A percentile compares a stretch with the other conserved stretches of the same genome.
phyloP scores from a whole-genome alignment of 768 basidiomycete genomes.

The Pluteus cervinus region DNA sequence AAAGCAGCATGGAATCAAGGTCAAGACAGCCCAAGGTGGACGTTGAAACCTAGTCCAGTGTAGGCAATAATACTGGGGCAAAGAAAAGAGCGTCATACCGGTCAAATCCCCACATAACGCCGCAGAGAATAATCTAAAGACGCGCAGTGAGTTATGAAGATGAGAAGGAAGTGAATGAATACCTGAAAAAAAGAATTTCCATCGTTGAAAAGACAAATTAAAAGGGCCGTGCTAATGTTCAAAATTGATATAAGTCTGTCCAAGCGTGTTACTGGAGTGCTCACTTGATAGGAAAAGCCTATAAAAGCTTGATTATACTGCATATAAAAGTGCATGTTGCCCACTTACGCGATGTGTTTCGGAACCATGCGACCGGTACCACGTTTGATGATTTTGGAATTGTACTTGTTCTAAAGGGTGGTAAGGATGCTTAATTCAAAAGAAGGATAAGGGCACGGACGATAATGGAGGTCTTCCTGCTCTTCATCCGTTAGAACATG shows the following conservation, averaged over 20 bases:
- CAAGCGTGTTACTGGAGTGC: constrained; percentile 12
- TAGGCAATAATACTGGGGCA: constrained; percentile 2
- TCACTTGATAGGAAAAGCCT: constrained; percentile 70
- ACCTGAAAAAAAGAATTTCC: constrained; percentile 82
- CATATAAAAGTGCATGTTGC: not conserved
- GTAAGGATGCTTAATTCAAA: not conserved
- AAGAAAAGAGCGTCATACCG: constrained; percentile 28
- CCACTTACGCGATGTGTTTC: constrained; percentile 65
- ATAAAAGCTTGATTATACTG: constrained; percentile 5
- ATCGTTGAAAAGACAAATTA: constrained; percentile 68
- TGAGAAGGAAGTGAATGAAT: constrained; percentile 4
- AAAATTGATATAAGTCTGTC: too few species aligned
- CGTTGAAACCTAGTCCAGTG: constrained; percentile 44
- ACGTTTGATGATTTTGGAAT: constrained; percentile 69
- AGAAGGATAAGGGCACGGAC: constrained; percentile 32
- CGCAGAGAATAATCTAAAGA: constrained; percentile 57
- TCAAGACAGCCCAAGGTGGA: constrained; percentile 65
- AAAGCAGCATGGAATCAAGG: constrained; percentile 68
- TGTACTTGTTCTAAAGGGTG: constrained; percentile 52
- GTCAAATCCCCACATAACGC: constrained; percentile 77
- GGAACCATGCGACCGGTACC: constrained; percentile 84
- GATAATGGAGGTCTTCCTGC: constrained; percentile 57
- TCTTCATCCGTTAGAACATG: constrained; percentile 65
- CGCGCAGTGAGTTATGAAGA: constrained; percentile 1
- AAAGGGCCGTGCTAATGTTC: constrained; percentile 53